phyloP scores from a whole-genome alignment of 2,329 filamentous ascomycete species.

The Nemania abortiva region DNA sequence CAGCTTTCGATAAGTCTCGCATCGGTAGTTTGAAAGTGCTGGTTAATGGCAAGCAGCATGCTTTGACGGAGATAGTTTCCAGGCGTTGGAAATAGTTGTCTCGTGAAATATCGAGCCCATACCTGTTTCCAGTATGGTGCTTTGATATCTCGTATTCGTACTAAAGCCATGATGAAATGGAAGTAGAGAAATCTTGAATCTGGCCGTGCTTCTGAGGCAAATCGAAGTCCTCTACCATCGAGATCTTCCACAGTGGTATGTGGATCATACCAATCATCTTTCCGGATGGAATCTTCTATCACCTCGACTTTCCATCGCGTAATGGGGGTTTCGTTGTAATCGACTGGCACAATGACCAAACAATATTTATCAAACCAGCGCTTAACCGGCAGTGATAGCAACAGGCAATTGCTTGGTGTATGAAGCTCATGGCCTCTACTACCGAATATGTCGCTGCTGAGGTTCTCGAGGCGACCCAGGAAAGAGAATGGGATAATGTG shows the following conservation, averaged over 20 bases:
- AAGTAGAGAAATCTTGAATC: constrained; percentile 14
- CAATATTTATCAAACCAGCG: constrained; percentile 50
- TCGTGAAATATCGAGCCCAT: constrained; percentile 10
- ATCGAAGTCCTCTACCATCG: background rate
- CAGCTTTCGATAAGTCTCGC: constrained; percentile 8
- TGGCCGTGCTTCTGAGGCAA: background rate
- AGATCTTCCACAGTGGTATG: no score
- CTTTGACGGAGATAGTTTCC: background rate
- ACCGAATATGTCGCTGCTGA: constrained; percentile 29
- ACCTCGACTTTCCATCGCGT: constrained; percentile 30
- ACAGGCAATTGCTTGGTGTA: constrained; percentile 32
- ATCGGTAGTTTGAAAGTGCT: background rate
- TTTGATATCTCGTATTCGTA: constrained; percentile 2
- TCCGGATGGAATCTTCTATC: background rate
- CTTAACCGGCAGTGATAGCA: constrained; percentile 24
- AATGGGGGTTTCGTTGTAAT: constrained; percentile 28
- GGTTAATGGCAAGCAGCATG: constrained; percentile 4
- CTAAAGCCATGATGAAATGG: constrained; percentile 12
- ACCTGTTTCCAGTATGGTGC: constrained; percentile 3
- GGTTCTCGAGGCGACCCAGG: background rate
- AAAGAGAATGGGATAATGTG: constrained; percentile 39
- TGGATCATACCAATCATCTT: background rate
- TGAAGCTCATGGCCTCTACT: constrained; percentile 25
- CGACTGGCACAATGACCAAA: constrained; percentile 41
- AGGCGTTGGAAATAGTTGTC: constrained; percentile 17